Base-by-base conservation (phyloP, 768 basidiomycete genomes). In the Kwoniella pini region DNA sequence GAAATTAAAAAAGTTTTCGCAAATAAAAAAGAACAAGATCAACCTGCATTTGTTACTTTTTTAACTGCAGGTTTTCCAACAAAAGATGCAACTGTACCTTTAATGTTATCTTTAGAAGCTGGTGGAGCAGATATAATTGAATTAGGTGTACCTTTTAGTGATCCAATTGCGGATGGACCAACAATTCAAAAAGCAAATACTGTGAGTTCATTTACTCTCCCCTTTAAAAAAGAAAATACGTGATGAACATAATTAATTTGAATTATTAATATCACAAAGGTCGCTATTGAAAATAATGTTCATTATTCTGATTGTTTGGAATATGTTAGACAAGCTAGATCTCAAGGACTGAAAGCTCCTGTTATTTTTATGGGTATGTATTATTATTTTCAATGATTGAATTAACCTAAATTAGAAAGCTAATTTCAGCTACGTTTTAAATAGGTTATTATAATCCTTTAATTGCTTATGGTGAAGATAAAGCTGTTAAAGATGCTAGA, bases 371-470 rank as follows among this genome's bases (percentile, higher is more conserved):
- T 97, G 94, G 94, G 93, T 91, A 59, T 53, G 82, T 65, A 3
- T 15, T 4, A 9, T 36, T 15, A 38, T 17, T 26, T 57, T 54
- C 17, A 21, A 31, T 36, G 39, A 26, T 30, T 15, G n/a, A n/a
- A n/a, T n/a, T n/a, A n/a, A n/a, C n/a, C n/a, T n/a, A n/a, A n/a
- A n/a, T n/a, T n/a, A n/a, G n/a, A n/a, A n/a, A n/a, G n/a, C n/a
- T n/a, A n/a, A n/a, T n/a, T n/a, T n/a, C n/a, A n/a, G n/a, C 10
- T 43, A 5, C 33, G 33, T 7, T 15, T 36, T 7, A 24, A 2
- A 9, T 66, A 98, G 95, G 95, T 31, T 99, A 99, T 81, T 98
- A 96, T 80, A 99, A 99, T 76, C 95, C 96, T 13, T 78, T 98
- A 33, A 83, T 98, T 42, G 91, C 94, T 0, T 95, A 97, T 70